A percentile compares a stretch with the other conserved stretches of the same genome.
Conservation (phyloP, 306 rosid genomes). For the Begonia fuchsioides region DNA sequence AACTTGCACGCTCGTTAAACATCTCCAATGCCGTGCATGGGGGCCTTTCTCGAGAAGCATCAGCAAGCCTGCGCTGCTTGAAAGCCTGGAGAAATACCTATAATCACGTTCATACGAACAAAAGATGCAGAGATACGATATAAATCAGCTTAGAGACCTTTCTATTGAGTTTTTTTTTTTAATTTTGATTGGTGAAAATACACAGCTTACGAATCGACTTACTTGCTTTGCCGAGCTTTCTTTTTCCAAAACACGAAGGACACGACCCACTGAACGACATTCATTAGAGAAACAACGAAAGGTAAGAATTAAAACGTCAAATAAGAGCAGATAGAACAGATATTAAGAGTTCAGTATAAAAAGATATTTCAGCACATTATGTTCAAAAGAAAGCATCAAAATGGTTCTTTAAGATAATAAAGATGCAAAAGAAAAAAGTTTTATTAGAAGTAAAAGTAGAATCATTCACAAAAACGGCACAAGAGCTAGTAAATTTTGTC, state of each 20-base stretch:
- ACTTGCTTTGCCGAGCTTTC: conserved; percentile 74
- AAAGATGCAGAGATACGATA: too few species aligned
- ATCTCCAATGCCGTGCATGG: conserved; percentile 52
- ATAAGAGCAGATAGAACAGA: too few species aligned
- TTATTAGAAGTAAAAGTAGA: too few species aligned
- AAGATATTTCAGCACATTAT: too few species aligned
- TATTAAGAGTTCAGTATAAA: too few species aligned
- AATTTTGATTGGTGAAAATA: not conserved
- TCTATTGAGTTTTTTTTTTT: too few species aligned
- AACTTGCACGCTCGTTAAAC: conserved; percentile 65
- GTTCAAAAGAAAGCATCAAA: too few species aligned
- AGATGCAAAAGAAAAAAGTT: too few species aligned
- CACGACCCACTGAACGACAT: conserved; percentile 47
- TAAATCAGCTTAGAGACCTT: not conserved
- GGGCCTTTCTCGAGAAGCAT: conserved; percentile 61
- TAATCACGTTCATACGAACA: conserved; percentile 11
- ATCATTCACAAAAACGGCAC: too few species aligned
- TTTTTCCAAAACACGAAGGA: conserved; percentile 69
- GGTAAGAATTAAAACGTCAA: not conserved
- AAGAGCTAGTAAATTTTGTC: too few species aligned
- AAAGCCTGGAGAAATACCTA: conserved; percentile 61
- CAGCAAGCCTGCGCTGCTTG: conserved; percentile 52
- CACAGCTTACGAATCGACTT: conserved; percentile 20
- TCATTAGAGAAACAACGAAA: conserved; percentile 8
- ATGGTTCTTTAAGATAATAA: too few species aligned